phyloP scores from a whole-genome alignment of 2,329 filamentous ascomycete genomes.

The Beauveria bassiana region DNA sequence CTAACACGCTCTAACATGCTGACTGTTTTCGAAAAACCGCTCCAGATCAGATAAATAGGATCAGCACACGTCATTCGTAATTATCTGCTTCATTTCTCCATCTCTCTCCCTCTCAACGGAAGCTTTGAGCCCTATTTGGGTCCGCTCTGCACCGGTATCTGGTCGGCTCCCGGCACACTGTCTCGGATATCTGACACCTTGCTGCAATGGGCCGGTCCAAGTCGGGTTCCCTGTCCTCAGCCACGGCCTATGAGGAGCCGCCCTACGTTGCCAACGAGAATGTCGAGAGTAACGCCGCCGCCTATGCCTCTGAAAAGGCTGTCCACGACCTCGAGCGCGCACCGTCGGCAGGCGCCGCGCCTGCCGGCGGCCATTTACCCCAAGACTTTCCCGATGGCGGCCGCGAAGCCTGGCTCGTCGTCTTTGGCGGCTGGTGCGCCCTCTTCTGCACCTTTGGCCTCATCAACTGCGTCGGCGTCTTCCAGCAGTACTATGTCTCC shows the following conservation, averaged over 20 bases:
- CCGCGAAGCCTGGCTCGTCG: constrained; percentile 47
- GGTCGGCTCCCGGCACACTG: neutral
- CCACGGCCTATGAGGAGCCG: constrained; percentile 18
- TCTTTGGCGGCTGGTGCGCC: constrained; percentile 38
- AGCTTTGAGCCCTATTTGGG: too few relatives aligned
- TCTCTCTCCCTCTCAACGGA: neutral
- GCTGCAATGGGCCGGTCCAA: constrained; percentile 18
- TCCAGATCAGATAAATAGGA: neutral
- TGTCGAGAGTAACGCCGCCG: neutral
- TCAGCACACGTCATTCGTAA: neutral
- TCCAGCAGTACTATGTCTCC: constrained; percentile 50
- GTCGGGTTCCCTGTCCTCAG: constrained; percentile 19
- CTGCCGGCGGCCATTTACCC: constrained; percentile 22
- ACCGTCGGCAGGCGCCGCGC: neutral
- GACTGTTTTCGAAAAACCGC: neutral
- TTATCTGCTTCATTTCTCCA: neutral
- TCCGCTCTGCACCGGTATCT: neutral
- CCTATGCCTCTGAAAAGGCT: neutral
- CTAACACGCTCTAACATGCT: neutral
- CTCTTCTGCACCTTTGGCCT: constrained; percentile 38
- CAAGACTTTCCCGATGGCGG: constrained; percentile 55
- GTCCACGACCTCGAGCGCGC: neutral
- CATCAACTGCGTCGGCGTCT: constrained; percentile 43
- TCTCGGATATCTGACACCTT: neutral
- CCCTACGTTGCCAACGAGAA: neutral